These are phyloP conservation scores for Thielaviopsis ethacetica DNA, from an alignment of 2,329 filamentous ascomycete species.

Conservation along the genomic window DNA sequence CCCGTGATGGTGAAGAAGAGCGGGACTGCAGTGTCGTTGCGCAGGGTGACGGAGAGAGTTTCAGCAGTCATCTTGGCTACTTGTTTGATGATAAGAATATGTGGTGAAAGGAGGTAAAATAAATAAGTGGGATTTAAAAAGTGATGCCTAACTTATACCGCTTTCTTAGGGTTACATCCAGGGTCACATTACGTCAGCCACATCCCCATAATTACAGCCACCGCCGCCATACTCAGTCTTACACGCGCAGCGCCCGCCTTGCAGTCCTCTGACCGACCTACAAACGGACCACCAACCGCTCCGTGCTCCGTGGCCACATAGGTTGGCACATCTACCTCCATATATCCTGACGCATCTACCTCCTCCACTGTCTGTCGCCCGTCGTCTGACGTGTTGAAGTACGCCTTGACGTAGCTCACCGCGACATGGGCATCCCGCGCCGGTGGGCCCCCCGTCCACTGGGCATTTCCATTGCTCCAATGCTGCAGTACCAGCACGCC, in stretches of 20 bases:
- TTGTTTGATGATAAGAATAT: too few species aligned
- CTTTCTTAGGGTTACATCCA: neutral
- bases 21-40: conserved; percentile 46
- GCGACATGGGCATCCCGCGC: neutral
- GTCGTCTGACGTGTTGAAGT: neutral
- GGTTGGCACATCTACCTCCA: neutral
- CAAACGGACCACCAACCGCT: neutral
- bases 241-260: too few species aligned
- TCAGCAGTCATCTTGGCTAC: conserved; percentile 17
- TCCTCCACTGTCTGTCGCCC: neutral
- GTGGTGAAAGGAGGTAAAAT: neutral
- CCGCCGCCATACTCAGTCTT: neutral
- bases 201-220: neutral
- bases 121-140: conserved; percentile 19
- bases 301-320: neutral
- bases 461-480: neutral
- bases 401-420: neutral
- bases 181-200: neutral
- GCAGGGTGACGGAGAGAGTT: conserved; percentile 41
- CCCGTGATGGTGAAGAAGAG: conserved; percentile 58
- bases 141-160: conserved; percentile 3
- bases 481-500: neutral
- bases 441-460: neutral
- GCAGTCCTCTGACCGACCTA: neutral
- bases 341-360: too few species aligned